Conservation (phyloP, 441 rosid genomes). For the Pelargonium myrrhifolium region DNA sequence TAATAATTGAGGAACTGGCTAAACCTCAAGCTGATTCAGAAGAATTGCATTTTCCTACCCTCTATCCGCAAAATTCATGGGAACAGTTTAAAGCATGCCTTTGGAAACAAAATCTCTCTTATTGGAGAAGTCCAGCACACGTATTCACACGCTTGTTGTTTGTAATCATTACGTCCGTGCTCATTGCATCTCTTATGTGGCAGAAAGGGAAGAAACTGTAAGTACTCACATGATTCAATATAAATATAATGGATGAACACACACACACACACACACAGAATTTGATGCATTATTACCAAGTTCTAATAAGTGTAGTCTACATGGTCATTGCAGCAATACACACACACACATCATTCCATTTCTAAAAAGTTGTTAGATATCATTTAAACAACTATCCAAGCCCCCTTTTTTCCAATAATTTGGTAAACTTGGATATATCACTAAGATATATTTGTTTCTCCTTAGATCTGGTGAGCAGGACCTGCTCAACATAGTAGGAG, state of each 20-base stretch:
- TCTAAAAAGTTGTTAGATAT: no score
- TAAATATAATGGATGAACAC: no score
- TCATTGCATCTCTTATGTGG: constrained; percentile 50
- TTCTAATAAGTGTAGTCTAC: no score
- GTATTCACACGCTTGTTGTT: constrained; percentile 35
- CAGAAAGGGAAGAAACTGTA: constrained; percentile 51
- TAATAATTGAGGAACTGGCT: constrained; percentile 33
- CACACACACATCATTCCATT: no score
- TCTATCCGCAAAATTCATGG: constrained; percentile 42
- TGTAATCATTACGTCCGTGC: constrained; percentile 28
- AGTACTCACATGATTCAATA: constrained; percentile 17
- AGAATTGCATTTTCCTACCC: constrained; percentile 39
- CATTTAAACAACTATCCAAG: no score
- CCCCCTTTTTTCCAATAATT: no score
- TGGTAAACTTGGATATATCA: no score
- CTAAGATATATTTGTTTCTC: not conserved
- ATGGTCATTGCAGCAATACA: no score
- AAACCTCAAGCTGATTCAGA: constrained; percentile 34
- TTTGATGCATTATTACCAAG: no score
- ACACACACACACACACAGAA: no score
- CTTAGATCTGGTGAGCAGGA: constrained; percentile 24
- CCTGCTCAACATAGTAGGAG: constrained; percentile 24
- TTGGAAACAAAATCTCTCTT: constrained; percentile 53
- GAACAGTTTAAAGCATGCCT: constrained; percentile 54
- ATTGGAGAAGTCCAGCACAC: constrained; percentile 66